Percentiles rank a stretch among this genome's conserved stretches.
phyloP scores from a whole-genome alignment of 257 asterid genomes.

The Fraxinus anomala region DNA sequence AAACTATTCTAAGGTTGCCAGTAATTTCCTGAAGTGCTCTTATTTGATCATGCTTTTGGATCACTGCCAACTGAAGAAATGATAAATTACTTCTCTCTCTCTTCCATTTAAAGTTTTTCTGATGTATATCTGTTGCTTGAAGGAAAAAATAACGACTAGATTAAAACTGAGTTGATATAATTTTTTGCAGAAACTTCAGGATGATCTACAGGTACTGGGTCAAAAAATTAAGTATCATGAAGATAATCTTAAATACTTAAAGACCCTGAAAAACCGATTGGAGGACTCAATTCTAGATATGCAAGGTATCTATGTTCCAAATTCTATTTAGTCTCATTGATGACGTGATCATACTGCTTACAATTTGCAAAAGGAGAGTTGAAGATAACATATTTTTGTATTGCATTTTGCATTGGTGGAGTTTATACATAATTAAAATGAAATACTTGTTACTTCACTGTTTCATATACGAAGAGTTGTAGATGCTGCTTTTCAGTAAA shows the following conservation, averaged over 20 bases:
- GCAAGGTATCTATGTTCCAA: constrained; percentile 48
- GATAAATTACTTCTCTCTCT: neutral
- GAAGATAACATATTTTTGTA: neutral
- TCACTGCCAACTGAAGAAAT: neutral
- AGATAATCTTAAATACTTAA: constrained; percentile 45
- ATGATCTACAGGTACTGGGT: constrained; percentile 40
- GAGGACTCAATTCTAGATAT: constrained; percentile 52
- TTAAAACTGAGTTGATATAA: neutral
- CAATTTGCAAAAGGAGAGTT: neutral
- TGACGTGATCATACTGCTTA: neutral
- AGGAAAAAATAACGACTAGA: neutral
- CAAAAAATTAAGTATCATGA: constrained; percentile 64
- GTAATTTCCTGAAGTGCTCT: neutral
- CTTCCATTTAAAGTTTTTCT: neutral
- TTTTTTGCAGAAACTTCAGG: constrained; percentile 38
- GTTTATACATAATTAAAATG: neutral
- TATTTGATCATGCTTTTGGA: neutral
- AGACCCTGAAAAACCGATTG: constrained; percentile 39
- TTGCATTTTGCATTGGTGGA: neutral
- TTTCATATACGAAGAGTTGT: neutral
- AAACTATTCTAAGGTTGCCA: constrained; percentile 1
- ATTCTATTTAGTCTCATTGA: neutral
- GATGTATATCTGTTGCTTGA: neutral
- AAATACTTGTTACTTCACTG: neutral
- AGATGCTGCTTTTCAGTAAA: neutral